Conservation (phyloP, 1,284 basidiomycete species). For the Boletus smithii region DNA sequence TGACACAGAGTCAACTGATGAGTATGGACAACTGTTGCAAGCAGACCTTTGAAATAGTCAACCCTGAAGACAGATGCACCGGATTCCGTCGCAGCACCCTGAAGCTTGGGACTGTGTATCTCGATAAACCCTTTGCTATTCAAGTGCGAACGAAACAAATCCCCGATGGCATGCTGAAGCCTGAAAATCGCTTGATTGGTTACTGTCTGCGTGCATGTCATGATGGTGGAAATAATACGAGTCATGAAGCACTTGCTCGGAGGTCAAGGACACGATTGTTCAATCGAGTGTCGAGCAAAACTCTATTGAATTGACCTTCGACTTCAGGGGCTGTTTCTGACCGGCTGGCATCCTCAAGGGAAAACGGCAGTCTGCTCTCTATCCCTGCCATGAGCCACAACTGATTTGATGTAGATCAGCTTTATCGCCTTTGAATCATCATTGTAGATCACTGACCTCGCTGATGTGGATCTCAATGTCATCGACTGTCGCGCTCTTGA, state of each 20-base stretch:
- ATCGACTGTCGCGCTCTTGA: slow-evolving; percentile 88
- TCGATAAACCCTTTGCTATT: slow-evolving; percentile 80
- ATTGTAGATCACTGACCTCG: slow-evolving; percentile 50
- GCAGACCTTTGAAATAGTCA: slow-evolving; percentile 91
- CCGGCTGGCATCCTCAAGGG: slow-evolving; percentile 89
- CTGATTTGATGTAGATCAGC: slow-evolving; percentile 41
- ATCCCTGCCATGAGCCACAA: slow-evolving; percentile 79
- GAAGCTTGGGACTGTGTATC: slow-evolving; percentile 97
- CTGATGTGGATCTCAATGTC: slow-evolving; percentile 87
- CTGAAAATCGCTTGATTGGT: slow-evolving; percentile 97
- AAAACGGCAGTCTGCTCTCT: slow-evolving; percentile 82
- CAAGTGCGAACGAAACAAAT: slow-evolving; percentile 87
- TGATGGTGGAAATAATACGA: neutral
- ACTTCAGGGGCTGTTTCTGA: slow-evolving; percentile 75
- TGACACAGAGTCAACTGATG: slow-evolving; percentile 29
- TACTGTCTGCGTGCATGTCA: slow-evolving; percentile 60
- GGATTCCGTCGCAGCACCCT: slow-evolving; percentile 95
- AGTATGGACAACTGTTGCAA: neutral
- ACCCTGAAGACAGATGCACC: slow-evolving; percentile 98
- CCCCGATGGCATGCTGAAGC: slow-evolving; percentile 84
- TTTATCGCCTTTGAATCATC: neutral
- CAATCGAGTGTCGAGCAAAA: slow-evolving; percentile 88
- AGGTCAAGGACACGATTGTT: slow-evolving; percentile 96
- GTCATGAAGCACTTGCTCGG: slow-evolving; percentile 51
- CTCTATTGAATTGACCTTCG: slow-evolving; percentile 69